These are phyloP conservation scores for Cicer cuneatum DNA, from an alignment of 306 rosid genomes.

Conservation along the genomic window DNA sequence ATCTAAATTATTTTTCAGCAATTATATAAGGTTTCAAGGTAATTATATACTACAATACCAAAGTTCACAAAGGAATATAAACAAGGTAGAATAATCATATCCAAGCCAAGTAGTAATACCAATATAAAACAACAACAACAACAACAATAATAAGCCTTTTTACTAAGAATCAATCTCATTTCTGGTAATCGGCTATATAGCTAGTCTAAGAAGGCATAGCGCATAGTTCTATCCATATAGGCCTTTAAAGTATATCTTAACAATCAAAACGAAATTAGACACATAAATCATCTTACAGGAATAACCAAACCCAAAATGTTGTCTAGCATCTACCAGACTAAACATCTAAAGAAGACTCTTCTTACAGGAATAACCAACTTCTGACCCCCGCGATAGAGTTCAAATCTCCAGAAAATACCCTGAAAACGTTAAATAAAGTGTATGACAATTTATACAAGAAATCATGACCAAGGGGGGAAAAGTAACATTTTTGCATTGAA, in stretches of 20 bases:
- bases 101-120: slow-evolving; percentile 24
- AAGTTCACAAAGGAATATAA: slow-evolving; percentile 21
- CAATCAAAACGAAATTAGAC: slow-evolving; percentile 10
- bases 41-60: neutral
- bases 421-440: slow-evolving; percentile 52
- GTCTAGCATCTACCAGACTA: slow-evolving; percentile 2
- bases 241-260: slow-evolving; percentile 1
- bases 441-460: slow-evolving; percentile 34
- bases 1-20: neutral
- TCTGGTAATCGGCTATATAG: neutral
- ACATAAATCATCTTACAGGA: neutral
- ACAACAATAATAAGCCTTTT: neutral
- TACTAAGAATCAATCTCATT: slow-evolving; percentile 4
- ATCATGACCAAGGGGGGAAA: neutral
- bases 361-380: slow-evolving; percentile 88
- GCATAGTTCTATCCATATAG: slow-evolving; percentile 8
- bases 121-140: neutral
- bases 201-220: slow-evolving; percentile 24
- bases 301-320: slow-evolving; percentile 33
- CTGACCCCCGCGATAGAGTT: slow-evolving; percentile 90
- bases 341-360: slow-evolving; percentile 41
- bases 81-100: slow-evolving; percentile 2
- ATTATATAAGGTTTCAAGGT: slow-evolving; percentile 6
- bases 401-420: slow-evolving; percentile 91
- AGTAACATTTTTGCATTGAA: slow-evolving; percentile 4